Evolutionary conservation across 2,329 filamentous ascomycete genomes (phyloP).

Genomic region (Parasarocladium wereldwijsianum): DNA sequence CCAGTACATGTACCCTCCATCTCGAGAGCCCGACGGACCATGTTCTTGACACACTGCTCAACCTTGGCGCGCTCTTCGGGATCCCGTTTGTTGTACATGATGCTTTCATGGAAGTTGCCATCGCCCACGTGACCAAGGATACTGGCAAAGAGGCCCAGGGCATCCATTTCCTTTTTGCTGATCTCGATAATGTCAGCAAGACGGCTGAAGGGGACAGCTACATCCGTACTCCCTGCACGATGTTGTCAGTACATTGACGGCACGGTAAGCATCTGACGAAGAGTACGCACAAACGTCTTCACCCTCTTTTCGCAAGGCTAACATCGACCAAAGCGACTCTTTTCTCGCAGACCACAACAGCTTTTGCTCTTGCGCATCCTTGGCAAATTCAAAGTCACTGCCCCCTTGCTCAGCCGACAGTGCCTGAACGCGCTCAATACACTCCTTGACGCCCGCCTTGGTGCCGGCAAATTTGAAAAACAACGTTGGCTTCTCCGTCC

Average conservation of each 20-base stretch:
- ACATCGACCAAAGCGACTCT: slow-evolving; percentile 72
- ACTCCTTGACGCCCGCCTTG: slow-evolving; percentile 61
- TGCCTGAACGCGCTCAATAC: slow-evolving; percentile 51
- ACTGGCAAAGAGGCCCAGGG: slow-evolving; percentile 72
- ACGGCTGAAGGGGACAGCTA: slow-evolving; percentile 65
- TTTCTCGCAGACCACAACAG: slow-evolving; percentile 71
- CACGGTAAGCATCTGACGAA: slow-evolving; percentile 1
- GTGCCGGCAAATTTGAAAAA: slow-evolving; percentile 84
- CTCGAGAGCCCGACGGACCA: slow-evolving; percentile 79
- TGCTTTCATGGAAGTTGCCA: slow-evolving; percentile 87
- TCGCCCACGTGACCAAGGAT: slow-evolving; percentile 85
- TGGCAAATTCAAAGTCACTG: slow-evolving; percentile 62
- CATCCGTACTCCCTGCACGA: slow-evolving; percentile 57
- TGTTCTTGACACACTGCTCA: slow-evolving; percentile 70
- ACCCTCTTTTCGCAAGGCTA: slow-evolving; percentile 49
- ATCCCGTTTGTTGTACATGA: slow-evolving; percentile 67
- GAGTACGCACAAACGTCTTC: slow-evolving; percentile 63
- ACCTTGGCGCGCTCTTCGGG: slow-evolving; percentile 59
- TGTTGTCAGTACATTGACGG: slow-evolving; percentile 3
- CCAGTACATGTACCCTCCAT: slow-evolving; percentile 93
- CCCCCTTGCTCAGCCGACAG: slow-evolving; percentile 53
- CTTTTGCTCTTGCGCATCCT: slow-evolving; percentile 53
- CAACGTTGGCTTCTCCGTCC: slow-evolving; percentile 63
- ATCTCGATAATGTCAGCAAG: slow-evolving; percentile 65
- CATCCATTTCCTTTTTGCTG: slow-evolving; percentile 79